phyloP scores from a whole-genome alignment of 108 stramenopile species.

The Skeletonema menzelii region DNA sequence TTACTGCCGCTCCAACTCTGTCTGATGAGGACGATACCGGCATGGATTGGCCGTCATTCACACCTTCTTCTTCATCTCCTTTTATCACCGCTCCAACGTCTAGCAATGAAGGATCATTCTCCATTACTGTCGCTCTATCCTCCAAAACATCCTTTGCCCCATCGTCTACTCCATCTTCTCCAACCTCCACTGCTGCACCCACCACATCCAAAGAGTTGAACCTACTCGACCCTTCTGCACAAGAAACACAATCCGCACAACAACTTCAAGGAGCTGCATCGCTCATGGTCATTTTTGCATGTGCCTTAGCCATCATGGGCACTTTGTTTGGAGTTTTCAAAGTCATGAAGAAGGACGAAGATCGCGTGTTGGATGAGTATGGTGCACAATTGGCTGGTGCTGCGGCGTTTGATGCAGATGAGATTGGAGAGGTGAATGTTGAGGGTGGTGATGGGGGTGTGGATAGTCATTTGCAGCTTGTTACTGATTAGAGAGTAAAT shows the following conservation, averaged over 20 bases:
- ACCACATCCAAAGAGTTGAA: not conserved
- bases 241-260: not conserved
- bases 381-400: not conserved
- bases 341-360: not conserved
- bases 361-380: not conserved
- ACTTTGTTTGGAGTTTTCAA: not conserved
- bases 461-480: conserved; percentile 1
- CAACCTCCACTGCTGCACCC: not conserved
- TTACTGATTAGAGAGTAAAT: not conserved
- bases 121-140: not conserved
- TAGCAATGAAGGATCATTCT: not conserved
- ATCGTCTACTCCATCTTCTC: not conserved
- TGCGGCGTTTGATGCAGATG: not conserved
- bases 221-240: not conserved
- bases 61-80: not conserved
- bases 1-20: not conserved
- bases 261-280: not conserved
- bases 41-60: not conserved
- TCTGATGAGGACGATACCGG: not conserved
- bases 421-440: not conserved
- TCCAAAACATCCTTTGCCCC: not conserved
- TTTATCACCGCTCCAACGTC: not conserved
- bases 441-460: not conserved
- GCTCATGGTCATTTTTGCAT: not conserved
- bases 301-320: not conserved